Conservation (phyloP, 352 stramenopile genomes). For the Phytophthora gonapodyides region DNA sequence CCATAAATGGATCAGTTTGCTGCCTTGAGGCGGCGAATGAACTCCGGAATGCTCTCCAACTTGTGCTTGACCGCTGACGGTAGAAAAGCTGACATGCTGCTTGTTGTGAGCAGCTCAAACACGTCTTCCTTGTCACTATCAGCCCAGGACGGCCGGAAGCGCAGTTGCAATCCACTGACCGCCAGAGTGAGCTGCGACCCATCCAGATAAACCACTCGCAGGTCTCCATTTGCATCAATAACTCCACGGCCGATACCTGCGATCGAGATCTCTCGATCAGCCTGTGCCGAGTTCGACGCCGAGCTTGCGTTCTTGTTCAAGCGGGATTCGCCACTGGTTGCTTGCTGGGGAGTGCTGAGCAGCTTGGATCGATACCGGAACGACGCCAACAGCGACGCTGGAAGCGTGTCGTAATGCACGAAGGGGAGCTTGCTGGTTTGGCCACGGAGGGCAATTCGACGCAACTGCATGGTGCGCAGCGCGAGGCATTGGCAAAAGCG, state of each 20-base stretch:
- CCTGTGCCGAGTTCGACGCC: not conserved
- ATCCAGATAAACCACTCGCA: constrained; percentile 56
- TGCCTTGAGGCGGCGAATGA: constrained; percentile 50
- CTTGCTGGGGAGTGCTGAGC: constrained; percentile 3
- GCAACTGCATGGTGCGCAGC: constrained; percentile 55
- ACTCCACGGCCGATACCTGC: constrained; percentile 47
- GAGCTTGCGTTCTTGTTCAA: not conserved
- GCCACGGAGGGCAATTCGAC: constrained; percentile 42
- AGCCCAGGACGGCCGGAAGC: constrained; percentile 38
- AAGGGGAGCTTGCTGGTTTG: constrained; percentile 47
- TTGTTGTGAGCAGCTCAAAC: constrained; percentile 44
- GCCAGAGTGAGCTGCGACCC: constrained; percentile 47
- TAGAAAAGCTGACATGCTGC: constrained; percentile 42
- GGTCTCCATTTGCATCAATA: constrained; percentile 43
- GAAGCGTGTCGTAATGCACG: constrained; percentile 58
- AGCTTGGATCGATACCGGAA: constrained; percentile 36
- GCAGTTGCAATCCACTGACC: constrained; percentile 48
- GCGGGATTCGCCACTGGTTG: not conserved
- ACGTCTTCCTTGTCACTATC: constrained; percentile 32
- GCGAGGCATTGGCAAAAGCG: constrained; percentile 61
- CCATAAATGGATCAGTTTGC: constrained; percentile 32
- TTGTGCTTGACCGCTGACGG: constrained; percentile 51
- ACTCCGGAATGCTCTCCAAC: constrained; percentile 54
- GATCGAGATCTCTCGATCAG: constrained; percentile 32
- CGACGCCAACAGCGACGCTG: constrained; percentile 45